Evolutionary conservation across 2,329 filamentous ascomycete genomes (phyloP).

Genomic region (Talaromyces islandicus): DNA sequence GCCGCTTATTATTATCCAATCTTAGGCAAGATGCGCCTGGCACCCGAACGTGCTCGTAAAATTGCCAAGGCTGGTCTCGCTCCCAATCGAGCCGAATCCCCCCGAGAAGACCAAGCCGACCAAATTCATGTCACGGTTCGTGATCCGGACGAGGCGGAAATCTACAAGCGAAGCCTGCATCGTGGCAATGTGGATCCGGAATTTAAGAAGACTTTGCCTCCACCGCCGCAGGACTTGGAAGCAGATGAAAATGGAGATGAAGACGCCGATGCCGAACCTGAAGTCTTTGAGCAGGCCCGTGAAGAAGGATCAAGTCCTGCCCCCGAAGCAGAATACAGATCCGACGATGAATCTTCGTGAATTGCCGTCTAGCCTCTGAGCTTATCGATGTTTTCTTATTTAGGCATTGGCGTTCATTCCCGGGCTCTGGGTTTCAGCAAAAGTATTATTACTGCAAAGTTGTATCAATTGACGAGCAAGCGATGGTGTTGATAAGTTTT

Average conservation of each 20-base stretch:
- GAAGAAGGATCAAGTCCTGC: background rate
- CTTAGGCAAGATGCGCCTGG: conserved; percentile 50
- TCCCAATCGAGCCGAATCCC: conserved; percentile 29
- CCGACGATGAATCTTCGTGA: conserved; percentile 8
- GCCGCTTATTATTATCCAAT: conserved; percentile 61
- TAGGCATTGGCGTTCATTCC: background rate
- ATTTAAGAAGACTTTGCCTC: conserved; percentile 32
- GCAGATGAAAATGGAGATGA: conserved; percentile 10
- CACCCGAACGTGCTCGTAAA: conserved; percentile 41
- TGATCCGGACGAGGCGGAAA: conserved; percentile 45
- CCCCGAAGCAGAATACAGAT: background rate
- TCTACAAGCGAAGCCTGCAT: conserved; percentile 41
- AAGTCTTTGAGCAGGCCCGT: background rate
- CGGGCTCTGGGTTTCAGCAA: background rate
- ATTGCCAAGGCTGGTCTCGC: conserved; percentile 34
- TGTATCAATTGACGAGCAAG: background rate
- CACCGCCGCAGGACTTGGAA: conserved; percentile 23
- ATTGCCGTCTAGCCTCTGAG: background rate
- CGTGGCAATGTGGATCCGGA: conserved; percentile 42
- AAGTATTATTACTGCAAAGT: background rate
- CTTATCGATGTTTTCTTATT: background rate
- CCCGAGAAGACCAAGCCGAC: conserved; percentile 45
- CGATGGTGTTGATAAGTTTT: background rate
- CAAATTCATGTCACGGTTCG: conserved; percentile 47
- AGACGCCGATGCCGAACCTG: conserved; percentile 4